Base-by-base conservation (phyloP, 768 basidiomycete genomes). In the Pulveroboletus sp. region DNA sequence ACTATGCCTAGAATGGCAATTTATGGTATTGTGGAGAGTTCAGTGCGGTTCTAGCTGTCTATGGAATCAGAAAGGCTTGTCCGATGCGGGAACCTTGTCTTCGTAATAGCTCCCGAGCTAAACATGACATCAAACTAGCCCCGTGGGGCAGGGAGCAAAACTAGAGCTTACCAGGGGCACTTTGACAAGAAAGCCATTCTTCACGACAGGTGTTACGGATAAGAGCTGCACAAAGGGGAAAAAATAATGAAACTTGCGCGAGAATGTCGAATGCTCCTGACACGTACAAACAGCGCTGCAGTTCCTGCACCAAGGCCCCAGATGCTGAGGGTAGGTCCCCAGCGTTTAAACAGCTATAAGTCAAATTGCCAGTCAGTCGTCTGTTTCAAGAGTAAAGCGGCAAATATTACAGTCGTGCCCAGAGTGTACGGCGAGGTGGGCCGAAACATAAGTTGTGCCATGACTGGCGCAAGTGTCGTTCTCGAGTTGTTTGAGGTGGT, bases 121-220 rank as follows among this genome's bases (percentile, higher is more conserved):
- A 29, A 14, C 55, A 31, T 24, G 45, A 50, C 23, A 47, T 44
- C 17, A 13, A 43, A 34, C 26, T 16, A 34, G 44, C 6, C 16
- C 24, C 23, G 41, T 17, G 24, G 26, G 37, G 24, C 19, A 50
- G 37, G 44, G 36, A 38, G 39, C 43, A 41, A 32, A 37, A n/a
- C 31, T 23, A 53, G 11, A n/a, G 69, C 85, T 65, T 63, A 92
- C 90, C 44, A 89, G 60, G 4, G 90, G 90, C 31, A 87, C 68
- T 59, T 90, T 88, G 53, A 79, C 67, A 35, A 93, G 71, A 53
- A 92, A 63, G 62, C 82, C 85, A 35, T 83, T 81, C 70, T 81
- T 85, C 55, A 93, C 85, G 36, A 90, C 75, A n/a, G 90, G 90
- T 1, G 89, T 91, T 41, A 88, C 86, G 6, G 89, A 91, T 44